Conservation (phyloP, 768 basidiomycete species). For the Amanita polypyramis region DNA sequence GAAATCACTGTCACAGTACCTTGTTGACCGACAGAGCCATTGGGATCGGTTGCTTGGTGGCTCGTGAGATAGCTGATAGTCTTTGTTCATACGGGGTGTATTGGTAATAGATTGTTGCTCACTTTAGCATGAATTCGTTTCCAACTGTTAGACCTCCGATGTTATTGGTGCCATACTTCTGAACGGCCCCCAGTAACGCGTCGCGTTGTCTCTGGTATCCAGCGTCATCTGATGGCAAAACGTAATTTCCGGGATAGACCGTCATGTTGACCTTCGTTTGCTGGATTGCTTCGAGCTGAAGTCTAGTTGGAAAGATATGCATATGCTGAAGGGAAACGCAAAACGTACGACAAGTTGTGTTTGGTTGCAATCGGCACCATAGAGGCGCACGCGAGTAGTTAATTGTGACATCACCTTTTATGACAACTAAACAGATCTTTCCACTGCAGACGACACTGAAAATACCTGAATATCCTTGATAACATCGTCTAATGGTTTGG, state of each 20-base stretch:
- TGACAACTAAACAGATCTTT: background rate
- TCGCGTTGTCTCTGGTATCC: conserved; percentile 67
- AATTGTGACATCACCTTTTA: conserved; percentile 73
- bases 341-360: conserved; percentile 57
- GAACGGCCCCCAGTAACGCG: conserved; percentile 52
- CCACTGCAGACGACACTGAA: background rate
- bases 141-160: conserved; percentile 82
- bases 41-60: conserved; percentile 39
- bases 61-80: conserved; percentile 43
- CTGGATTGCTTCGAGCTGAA: conserved; percentile 75
- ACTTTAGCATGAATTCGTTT: conserved; percentile 86
- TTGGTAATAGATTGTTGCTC: conserved; percentile 11
- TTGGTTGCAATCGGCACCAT: conserved; percentile 83
- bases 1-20: conserved; percentile 13
- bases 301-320: background rate
- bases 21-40: conserved; percentile 42
- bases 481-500: conserved; percentile 33
- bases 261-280: conserved; percentile 79
- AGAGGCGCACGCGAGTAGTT: conserved; percentile 69
- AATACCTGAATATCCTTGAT: conserved; percentile 63
- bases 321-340: background rate
- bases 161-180: conserved; percentile 67
- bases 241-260: conserved; percentile 70
- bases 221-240: conserved; percentile 41
- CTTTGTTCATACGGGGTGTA: background rate